Evolutionary conservation across 371 early-diverging fungal genomes (phyloP), one percentile per base, ranked within the genome.

Genomic region (Syncephalis plumigaleata): DNA sequence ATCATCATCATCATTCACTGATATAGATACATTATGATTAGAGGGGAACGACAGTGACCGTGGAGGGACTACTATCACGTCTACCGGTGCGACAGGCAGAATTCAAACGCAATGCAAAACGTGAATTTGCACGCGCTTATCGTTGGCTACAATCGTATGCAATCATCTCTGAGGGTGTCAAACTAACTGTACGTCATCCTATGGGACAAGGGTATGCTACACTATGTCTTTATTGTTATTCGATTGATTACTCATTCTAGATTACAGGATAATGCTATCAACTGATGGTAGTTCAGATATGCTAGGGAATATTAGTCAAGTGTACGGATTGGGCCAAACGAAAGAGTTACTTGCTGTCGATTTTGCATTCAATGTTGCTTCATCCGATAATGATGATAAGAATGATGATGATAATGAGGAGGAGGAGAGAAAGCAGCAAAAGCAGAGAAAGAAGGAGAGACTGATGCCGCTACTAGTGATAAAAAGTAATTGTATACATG

Each of bases 81-180:
- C 67, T 90, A 57, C 98, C 98, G 2, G 92, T 99, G 2, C 75
- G 99, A n/a, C 63, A 66, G 37, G 68, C 68, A 31, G 94, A 94
- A 50, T 81, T 91, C 54, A 78, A 79, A 49, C 77, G 77, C 43
- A 87, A 89, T 51, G 63, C 79, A 42, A 81, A 81, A 44, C 61
- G 74, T 39, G 91, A 97, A 56, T 85, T 77, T 49, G 58, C 68
- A 1, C 81, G 84, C 47, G 77, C 87, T 23, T 54, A 95, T 18
- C 69, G 71, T 1, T 54, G 88, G n/a, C 51, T 95, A 18, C 89
- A 98, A 58, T 78, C 81, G 2, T 97, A 93, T 53, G 86, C 84
- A 0, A 59, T 94, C 9, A 77, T 87, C 16, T 64, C 70, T 16
- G 61, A 64, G 17, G 64, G 68, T 11, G 73, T 82, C n/a, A 69